Percentiles rank a stretch among this genome's conserved stretches.
phyloP scores from a whole-genome alignment of 1,284 basidiomycete genomes.

The Trichosporon sp. region DNA sequence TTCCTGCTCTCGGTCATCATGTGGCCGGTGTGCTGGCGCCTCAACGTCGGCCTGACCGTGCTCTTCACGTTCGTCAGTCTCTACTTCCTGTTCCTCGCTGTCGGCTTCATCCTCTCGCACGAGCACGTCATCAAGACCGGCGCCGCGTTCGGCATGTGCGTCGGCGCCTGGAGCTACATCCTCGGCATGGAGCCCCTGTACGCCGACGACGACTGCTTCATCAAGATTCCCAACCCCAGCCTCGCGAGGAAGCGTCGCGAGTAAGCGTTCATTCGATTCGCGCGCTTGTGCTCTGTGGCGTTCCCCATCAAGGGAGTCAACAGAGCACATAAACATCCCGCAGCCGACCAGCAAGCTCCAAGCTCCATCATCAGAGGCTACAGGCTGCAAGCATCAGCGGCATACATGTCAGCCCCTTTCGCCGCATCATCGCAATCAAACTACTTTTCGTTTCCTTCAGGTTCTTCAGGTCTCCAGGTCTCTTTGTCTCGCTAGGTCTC shows the following conservation, averaged over 20 bases:
- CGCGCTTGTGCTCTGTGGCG: too few relatives aligned
- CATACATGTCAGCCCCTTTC: too few relatives aligned
- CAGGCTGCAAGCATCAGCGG: neutral
- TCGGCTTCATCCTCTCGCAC: conserved; percentile 14
- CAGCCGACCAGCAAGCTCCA: too few relatives aligned
- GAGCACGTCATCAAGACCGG: conserved; percentile 7
- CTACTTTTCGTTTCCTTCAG: neutral
- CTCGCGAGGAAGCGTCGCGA: neutral
- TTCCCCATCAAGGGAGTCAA: too few relatives aligned
- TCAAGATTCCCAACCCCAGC: conserved; percentile 13
- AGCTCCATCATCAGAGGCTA: too few relatives aligned
- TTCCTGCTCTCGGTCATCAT: conserved; percentile 14
- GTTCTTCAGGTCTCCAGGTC: neutral
- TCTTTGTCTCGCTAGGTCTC: neutral
- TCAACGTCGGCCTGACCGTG: conserved; percentile 14
- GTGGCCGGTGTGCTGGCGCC: conserved; percentile 11
- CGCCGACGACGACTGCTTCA: conserved; percentile 11
- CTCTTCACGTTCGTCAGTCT: conserved; percentile 8
- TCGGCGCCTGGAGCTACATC: conserved; percentile 15
- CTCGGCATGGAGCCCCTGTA: conserved; percentile 15
- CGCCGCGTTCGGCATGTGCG: conserved; percentile 12
- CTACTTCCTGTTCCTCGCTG: conserved; percentile 19
- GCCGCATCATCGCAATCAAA: too few relatives aligned
- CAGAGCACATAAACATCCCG: too few relatives aligned
- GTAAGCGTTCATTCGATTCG: too few relatives aligned